Evolutionary conservation across 495 filamentous ascomycete species (phyloP).

Genomic region (Neurospora sp.): DNA sequence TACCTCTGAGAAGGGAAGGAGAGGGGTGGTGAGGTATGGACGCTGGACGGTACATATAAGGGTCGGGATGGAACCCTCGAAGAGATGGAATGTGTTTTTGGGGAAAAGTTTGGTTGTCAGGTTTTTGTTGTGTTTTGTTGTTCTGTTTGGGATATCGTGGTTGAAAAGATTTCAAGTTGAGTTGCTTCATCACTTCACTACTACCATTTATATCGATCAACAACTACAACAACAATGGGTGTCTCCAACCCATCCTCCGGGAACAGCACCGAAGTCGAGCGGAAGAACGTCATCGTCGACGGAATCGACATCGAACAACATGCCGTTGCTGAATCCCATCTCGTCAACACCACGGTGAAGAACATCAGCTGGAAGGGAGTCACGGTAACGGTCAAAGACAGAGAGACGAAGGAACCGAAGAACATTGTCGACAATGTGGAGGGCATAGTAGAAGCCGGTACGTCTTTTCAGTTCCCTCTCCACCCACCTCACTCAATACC

Average conservation of each 20-base stretch:
- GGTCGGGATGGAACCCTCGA: background rate
- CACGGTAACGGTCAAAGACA: constrained; percentile 60
- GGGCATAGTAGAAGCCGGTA: constrained; percentile 43
- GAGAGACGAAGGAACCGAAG: constrained; percentile 49
- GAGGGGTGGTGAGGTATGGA: background rate
- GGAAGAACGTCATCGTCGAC: background rate
- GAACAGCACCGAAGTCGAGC: constrained; percentile 9
- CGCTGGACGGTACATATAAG: background rate
- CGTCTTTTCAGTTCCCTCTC: background rate
- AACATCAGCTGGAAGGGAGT: constrained; percentile 52
- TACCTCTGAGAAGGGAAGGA: background rate
- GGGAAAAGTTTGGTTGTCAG: background rate
- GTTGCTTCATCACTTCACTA: background rate
- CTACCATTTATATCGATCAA: background rate
- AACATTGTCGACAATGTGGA: constrained; percentile 42
- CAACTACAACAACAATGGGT: background rate
- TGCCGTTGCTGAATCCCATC: constrained; percentile 22
- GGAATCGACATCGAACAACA: constrained; percentile 15
- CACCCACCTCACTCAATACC: background rate
- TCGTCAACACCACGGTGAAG: constrained; percentile 27
- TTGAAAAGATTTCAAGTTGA: background rate
- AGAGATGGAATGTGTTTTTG: background rate
- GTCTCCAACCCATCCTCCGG: constrained; percentile 1
- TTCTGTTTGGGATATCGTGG: background rate
- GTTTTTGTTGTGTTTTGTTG: background rate